Percentiles rank a stretch among this genome's conserved stretches.
Conservation (phyloP, 2,329 filamentous ascomycete species). For the Colletotrichum horii region DNA sequence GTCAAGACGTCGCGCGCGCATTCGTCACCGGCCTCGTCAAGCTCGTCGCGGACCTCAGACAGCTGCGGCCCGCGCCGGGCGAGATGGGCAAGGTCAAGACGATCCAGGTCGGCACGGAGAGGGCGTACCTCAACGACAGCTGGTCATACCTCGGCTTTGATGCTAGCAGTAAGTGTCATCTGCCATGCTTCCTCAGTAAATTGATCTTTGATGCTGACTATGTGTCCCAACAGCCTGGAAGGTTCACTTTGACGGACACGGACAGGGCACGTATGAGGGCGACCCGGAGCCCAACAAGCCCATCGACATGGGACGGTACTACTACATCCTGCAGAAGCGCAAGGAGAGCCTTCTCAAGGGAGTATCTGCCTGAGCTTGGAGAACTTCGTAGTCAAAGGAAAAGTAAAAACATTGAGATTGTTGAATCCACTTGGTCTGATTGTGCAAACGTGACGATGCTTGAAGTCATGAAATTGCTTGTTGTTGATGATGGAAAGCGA, state of each 20-base stretch:
- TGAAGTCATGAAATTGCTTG: not conserved
- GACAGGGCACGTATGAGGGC: slow-evolving; percentile 36
- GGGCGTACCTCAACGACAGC: slow-evolving; percentile 51
- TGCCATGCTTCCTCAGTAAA: rapidly evolving
- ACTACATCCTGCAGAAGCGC: slow-evolving; percentile 37
- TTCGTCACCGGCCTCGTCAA: slow-evolving; percentile 48
- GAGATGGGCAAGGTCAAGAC: slow-evolving; percentile 51
- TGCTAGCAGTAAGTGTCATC: slow-evolving; percentile 46
- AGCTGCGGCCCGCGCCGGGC: slow-evolving; percentile 49
- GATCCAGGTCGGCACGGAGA: slow-evolving; percentile 42
- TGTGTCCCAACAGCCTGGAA: slow-evolving; percentile 34
- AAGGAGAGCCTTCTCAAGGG: slow-evolving; percentile 26
- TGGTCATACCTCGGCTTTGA: slow-evolving; percentile 51
- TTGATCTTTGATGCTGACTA: slow-evolving; percentile 28
- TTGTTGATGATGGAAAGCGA: not conserved
- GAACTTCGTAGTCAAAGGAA: rapidly evolving
- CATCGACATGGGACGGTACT: slow-evolving; percentile 36
- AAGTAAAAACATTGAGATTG: not conserved
- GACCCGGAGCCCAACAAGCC: slow-evolving; percentile 20
- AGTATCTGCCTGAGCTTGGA: rapidly evolving
- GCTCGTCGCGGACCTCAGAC: slow-evolving; percentile 45
- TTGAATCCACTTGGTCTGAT: not conserved
- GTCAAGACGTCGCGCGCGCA: slow-evolving; percentile 42
- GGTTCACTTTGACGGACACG: slow-evolving; percentile 44
- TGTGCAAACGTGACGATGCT: not conserved